Evolutionary conservation across 495 filamentous ascomycete species (phyloP).

Genomic region (Lophium mytilinum): DNA sequence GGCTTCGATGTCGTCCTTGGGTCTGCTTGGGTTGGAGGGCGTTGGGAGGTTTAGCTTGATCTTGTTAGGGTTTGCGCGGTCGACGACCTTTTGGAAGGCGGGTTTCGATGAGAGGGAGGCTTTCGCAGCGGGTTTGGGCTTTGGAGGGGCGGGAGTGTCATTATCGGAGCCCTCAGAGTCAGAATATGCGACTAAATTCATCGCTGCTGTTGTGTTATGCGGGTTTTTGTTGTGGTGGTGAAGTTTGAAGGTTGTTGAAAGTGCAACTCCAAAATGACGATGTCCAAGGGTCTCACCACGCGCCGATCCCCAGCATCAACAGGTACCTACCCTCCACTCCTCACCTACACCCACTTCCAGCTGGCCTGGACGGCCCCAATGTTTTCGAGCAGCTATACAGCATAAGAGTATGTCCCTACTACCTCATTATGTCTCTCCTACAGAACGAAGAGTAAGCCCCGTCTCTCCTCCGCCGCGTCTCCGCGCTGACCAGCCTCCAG

Average conservation of each 20-base stretch:
- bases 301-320: constrained; percentile 2
- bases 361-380: constrained; percentile 17
- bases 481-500: constrained; percentile 38
- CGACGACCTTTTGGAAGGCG: constrained; percentile 65
- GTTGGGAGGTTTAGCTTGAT: constrained; percentile 67
- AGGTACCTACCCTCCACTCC: too few relatives aligned
- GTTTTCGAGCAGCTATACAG: not conserved
- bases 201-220: constrained; percentile 8
- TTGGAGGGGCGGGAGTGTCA: constrained; percentile 37
- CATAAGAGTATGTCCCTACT: constrained; percentile 1
- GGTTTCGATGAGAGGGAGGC: constrained; percentile 36
- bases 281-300: not conserved
- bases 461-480: constrained; percentile 1
- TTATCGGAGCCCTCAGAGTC: constrained; percentile 73
- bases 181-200: constrained; percentile 40
- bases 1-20: constrained; percentile 32
- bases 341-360: constrained; percentile 4
- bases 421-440: constrained; percentile 70
- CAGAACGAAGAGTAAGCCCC: constrained; percentile 86
- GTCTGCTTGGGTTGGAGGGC: constrained; percentile 34
- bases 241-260: constrained; percentile 4
- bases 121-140: constrained; percentile 27
- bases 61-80: constrained; percentile 70
- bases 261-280: not conserved
- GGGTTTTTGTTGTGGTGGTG: not conserved